Conservation (phyloP, 106 monocot species). For the Allium sativum region DNA sequence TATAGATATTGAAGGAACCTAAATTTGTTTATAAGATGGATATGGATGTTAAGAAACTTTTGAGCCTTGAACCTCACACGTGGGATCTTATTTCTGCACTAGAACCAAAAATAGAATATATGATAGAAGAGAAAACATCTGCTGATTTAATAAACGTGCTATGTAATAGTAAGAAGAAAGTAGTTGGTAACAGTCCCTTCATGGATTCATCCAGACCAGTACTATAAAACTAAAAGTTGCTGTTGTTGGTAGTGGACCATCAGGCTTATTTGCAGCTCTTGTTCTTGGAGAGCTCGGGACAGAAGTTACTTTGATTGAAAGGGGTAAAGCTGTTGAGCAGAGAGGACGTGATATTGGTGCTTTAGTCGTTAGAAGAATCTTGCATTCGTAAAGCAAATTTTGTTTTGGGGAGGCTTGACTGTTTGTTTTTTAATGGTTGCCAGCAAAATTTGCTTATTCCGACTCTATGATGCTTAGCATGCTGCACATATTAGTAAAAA, state of each 20-base stretch:
- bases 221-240: slow-evolving; percentile 58
- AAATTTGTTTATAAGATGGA: slow-evolving; percentile 92
- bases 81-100: slow-evolving; percentile 83
- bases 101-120: slow-evolving; percentile 79
- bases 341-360: slow-evolving; percentile 99
- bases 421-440: neutral
- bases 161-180: slow-evolving; percentile 15
- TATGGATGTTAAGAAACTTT: slow-evolving; percentile 83
- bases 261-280: slow-evolving; percentile 95
- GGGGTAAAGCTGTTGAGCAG: slow-evolving; percentile 92
- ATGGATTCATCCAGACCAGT: slow-evolving; percentile 4
- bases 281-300: no score
- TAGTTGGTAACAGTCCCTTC: slow-evolving; percentile 4
- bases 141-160: slow-evolving; percentile 42
- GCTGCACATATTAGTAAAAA: no score
- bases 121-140: slow-evolving; percentile 25
- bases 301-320: slow-evolving; percentile 86
- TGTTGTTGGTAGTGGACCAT: slow-evolving; percentile 87
- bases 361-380: slow-evolving; percentile 54
- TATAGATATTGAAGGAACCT: slow-evolving; percentile 84
- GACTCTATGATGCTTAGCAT: neutral
- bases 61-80: slow-evolving; percentile 72
- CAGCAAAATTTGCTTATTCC: no score
- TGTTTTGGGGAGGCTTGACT: slow-evolving; percentile 99
- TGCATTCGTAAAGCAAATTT: slow-evolving; percentile 85